These are phyloP conservation scores for Solanum raphanifolium DNA, from an alignment of 257 asterid species.

Conservation along the genomic window DNA sequence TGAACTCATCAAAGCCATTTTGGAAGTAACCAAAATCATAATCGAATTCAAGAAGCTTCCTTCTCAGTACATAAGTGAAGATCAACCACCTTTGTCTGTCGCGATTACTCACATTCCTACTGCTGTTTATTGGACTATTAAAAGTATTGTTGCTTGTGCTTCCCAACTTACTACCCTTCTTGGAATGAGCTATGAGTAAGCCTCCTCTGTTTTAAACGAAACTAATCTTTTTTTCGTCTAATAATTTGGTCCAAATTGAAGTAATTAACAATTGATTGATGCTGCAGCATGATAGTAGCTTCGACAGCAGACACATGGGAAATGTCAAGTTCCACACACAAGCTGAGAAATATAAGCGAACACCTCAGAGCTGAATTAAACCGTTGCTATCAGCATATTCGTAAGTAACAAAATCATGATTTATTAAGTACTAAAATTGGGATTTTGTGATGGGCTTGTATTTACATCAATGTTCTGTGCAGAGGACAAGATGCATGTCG, in stretches of 20 bases:
- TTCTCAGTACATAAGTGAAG: conserved; percentile 37
- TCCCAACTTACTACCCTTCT: conserved; percentile 43
- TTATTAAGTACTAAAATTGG: neutral
- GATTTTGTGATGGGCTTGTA: neutral
- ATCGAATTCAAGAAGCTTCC: conserved; percentile 47
- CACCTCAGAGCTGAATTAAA: conserved; percentile 47
- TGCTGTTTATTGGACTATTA: conserved; percentile 67
- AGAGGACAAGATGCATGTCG: conserved; percentile 52
- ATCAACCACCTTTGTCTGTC: conserved; percentile 32
- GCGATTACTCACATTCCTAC: conserved; percentile 41
- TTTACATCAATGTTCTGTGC: neutral
- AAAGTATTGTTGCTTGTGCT: conserved; percentile 59
- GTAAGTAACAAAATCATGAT: conserved; percentile 13
- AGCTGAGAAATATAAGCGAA: conserved; percentile 36
- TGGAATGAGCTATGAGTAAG: conserved; percentile 47
- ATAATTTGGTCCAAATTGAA: neutral
- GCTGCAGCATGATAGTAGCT: conserved; percentile 33
- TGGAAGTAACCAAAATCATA: conserved; percentile 51
- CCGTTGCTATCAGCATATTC: conserved; percentile 42
- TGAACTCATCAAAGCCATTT: conserved; percentile 36
- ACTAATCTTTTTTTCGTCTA: no score
- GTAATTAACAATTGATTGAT: neutral
- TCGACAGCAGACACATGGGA: conserved; percentile 61
- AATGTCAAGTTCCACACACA: conserved; percentile 49
- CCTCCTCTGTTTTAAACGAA: neutral